These are phyloP conservation scores for Trametes sanguinea DNA, from an alignment of 768 basidiomycete species.

Conservation along the genomic window DNA sequence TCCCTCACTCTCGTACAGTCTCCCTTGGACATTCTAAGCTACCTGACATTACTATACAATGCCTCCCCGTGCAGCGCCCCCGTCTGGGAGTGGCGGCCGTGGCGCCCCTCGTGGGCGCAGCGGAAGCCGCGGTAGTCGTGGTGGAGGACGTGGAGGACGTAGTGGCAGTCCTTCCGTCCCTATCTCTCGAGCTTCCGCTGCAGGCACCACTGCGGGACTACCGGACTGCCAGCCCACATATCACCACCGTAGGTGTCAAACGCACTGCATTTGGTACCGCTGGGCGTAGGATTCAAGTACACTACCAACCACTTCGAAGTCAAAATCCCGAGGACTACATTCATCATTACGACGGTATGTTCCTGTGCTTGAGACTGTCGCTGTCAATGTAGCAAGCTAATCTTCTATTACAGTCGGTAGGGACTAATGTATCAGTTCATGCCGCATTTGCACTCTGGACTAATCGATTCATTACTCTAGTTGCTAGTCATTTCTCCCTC, in stretches of 20 bases:
- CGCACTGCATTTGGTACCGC: conserved; percentile 62
- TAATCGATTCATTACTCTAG: conserved; percentile 8
- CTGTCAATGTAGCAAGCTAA: background rate
- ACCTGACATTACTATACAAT: conserved; percentile 8
- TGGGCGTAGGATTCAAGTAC: conserved; percentile 47
- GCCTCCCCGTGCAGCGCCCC: conserved; percentile 29
- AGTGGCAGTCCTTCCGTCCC: background rate
- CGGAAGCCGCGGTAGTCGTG: too few relatives aligned
- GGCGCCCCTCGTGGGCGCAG: conserved; percentile 1
- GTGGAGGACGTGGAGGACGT: too few relatives aligned
- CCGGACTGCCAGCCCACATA: conserved; percentile 41
- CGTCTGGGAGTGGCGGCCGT: conserved; percentile 20
- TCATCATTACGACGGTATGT: conserved; percentile 78
- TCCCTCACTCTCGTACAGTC: background rate
- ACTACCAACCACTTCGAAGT: conserved; percentile 67
- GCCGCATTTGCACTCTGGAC: conserved; percentile 20
- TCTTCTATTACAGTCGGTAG: conserved; percentile 21
- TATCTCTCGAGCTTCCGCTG: conserved; percentile 24
- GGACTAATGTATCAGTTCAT: background rate
- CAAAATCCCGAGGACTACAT: conserved; percentile 64
- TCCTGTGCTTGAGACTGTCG: background rate
- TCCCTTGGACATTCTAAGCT: background rate
- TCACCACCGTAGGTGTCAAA: conserved; percentile 64
- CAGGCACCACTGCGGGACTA: conserved; percentile 20
- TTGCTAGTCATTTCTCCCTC: conserved; percentile 60